These are phyloP conservation scores for Botryosphaeria agaves DNA, from an alignment of 2,329 filamentous ascomycete species.

Conservation along the genomic window DNA sequence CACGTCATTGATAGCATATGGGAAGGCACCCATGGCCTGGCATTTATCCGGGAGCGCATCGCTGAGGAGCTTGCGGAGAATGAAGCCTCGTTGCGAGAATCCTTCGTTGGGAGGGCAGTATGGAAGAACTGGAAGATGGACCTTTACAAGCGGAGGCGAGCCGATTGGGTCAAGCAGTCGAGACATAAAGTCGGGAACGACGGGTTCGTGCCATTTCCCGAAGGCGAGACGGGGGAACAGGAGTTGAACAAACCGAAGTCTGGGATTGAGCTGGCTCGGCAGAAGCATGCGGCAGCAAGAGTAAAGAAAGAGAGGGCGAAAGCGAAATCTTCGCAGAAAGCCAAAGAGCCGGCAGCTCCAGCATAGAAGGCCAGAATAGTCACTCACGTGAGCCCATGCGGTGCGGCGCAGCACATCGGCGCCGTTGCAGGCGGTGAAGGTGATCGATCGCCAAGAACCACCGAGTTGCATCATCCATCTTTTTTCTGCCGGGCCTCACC, in stretches of 20 bases:
- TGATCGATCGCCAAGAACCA: too few relatives aligned
- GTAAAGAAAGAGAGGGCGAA: slow-evolving; percentile 14
- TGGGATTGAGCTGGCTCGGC: slow-evolving; percentile 38
- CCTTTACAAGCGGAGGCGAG: slow-evolving; percentile 43
- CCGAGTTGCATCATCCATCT: too few relatives aligned
- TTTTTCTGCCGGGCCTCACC: too few relatives aligned
- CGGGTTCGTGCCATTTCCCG: slow-evolving; percentile 31
- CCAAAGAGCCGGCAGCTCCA: too few relatives aligned
- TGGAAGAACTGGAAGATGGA: slow-evolving; percentile 65
- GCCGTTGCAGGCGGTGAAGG: too few relatives aligned
- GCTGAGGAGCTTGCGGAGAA: slow-evolving; percentile 43
- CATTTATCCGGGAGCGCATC: slow-evolving; percentile 50
- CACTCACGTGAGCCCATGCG: too few relatives aligned
- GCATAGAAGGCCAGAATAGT: too few relatives aligned
- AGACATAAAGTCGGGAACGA: slow-evolving; percentile 34
- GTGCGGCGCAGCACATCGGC: too few relatives aligned
- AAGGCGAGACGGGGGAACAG: slow-evolving; percentile 17
- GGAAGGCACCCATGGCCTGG: slow-evolving; percentile 43
- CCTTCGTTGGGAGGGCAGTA: slow-evolving; percentile 45
- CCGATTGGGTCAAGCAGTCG: slow-evolving; percentile 46
- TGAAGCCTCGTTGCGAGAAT: slow-evolving; percentile 45
- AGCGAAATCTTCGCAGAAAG: slow-evolving; percentile 14
- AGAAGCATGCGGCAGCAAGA: slow-evolving; percentile 33
- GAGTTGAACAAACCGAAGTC: slow-evolving; percentile 24
- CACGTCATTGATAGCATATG: slow-evolving; percentile 53